A percentile compares a stretch with the other conserved stretches of the same genome.
These are phyloP conservation scores for Exophiala sideris DNA, from an alignment of 2,329 filamentous ascomycete genomes.

Conservation along the genomic window DNA sequence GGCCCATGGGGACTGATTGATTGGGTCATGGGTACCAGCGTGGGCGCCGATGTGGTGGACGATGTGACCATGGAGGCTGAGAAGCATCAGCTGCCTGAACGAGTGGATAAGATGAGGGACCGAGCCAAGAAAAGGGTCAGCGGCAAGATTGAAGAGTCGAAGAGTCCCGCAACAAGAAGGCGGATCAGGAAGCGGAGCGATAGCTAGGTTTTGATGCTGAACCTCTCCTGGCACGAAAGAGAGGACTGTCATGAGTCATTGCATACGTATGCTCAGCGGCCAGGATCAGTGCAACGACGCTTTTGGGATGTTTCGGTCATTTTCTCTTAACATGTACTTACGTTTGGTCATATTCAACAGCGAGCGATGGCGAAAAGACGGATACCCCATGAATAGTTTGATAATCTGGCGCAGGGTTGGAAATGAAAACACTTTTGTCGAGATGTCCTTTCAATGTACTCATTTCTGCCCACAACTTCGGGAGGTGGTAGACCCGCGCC, in stretches of 20 bases:
- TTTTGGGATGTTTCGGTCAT: no score
- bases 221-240: neutral
- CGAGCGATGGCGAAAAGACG: neutral
- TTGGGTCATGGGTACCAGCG: constrained; percentile 41
- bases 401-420: neutral
- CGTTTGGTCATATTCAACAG: neutral
- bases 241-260: neutral
- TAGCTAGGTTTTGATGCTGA: neutral
- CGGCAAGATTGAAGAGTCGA: constrained; percentile 10
- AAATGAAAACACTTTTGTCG: neutral
- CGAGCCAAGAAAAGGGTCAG: constrained; percentile 26
- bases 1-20: constrained; percentile 46
- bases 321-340: neutral
- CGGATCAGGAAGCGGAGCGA: constrained; percentile 17
- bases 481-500: no score
- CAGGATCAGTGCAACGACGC: no score
- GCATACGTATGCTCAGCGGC: no score
- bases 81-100: constrained; percentile 34
- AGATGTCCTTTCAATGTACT: no score
- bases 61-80: constrained; percentile 45
- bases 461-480: neutral
- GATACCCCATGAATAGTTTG: neutral
- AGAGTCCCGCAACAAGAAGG: constrained; percentile 10
- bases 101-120: constrained; percentile 33
- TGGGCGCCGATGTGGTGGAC: constrained; percentile 47